Evolutionary conservation across 2,329 filamentous ascomycete genomes (phyloP).

Genomic region (Monosporascus sp.): DNA sequence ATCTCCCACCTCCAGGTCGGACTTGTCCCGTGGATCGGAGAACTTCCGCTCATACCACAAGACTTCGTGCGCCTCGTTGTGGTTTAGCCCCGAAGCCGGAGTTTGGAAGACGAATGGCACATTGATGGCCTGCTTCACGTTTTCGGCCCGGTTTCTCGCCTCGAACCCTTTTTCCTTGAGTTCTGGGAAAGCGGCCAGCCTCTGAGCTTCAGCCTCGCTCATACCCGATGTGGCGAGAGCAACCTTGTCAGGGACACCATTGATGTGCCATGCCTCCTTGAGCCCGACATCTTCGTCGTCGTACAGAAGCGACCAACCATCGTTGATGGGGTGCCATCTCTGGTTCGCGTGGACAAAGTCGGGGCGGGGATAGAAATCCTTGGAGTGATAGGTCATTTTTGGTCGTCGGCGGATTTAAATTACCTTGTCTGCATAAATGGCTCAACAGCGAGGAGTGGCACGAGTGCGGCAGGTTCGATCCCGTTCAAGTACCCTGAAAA

Average conservation of each 20-base stretch:
- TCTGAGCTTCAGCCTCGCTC: conserved; percentile 36
- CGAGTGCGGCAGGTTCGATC: background rate
- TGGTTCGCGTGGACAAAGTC: conserved; percentile 55
- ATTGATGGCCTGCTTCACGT: conserved; percentile 48
- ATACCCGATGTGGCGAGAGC: conserved; percentile 21
- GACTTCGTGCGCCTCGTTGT: conserved; percentile 60
- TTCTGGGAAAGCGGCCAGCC: conserved; percentile 45
- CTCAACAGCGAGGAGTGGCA: background rate
- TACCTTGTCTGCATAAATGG: background rate
- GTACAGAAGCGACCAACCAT: conserved; percentile 60
- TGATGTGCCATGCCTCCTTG: conserved; percentile 46
- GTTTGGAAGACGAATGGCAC: conserved; percentile 65
- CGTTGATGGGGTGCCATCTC: conserved; percentile 57
- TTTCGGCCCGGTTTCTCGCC: conserved; percentile 22
- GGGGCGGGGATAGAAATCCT: conserved; percentile 53
- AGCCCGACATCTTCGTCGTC: conserved; percentile 60
- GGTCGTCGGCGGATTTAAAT: background rate
- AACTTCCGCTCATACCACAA: conserved; percentile 60
- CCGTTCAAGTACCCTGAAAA: background rate
- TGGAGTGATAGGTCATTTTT: conserved; percentile 25
- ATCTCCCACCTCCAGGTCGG: conserved; percentile 35
- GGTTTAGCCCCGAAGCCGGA: conserved; percentile 57
- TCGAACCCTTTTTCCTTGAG: conserved; percentile 43
- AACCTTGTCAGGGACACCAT: conserved; percentile 42
- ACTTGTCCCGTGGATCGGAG: conserved; percentile 40